Evolutionary conservation across 1,139 yeast genomes (phyloP), one percentile per base, ranked within the genome.

Genomic region (Maudiozyma humilis): DNA sequence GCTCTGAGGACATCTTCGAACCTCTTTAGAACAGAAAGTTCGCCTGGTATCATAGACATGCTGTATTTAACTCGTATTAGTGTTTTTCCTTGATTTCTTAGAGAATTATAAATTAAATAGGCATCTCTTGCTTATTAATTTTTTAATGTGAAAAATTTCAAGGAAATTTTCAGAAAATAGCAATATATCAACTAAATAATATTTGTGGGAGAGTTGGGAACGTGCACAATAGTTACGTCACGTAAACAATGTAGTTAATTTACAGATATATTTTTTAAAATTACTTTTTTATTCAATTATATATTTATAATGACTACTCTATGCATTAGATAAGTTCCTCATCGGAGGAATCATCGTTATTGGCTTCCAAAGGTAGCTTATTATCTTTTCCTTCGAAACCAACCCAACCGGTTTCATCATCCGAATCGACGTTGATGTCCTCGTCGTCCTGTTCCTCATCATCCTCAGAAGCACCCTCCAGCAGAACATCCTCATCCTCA

Each of bases 401-500:
- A 23, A 48, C 47, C 64, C 63, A 59, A n/a, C 55, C 62, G 38
- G 53, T 57, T 39, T 57, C 62, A 38, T 57, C 63, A 18, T 53
- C 60, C 15, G 50, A 50, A 3, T 45, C 55, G 2, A 47, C 47
- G 35, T 48, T 50, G 31, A 51, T 51, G 8, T 47, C 54, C 13
- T 47, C 55, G 20, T 55, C 60, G 4, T 56, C 60, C 2, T 51
- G 47, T 2, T 50, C 54, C 7, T 43, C 48, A 8, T 13, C 23
- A 13, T 46, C 44, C 18, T 43, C 45, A 8, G 29, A 20, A n/a
- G 13, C 18, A 17, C 17, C 25, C 5, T 8, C 27, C 8, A 15
- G 8, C 14, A 14, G 14, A 3, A 51, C 68, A n/a, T 64, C 71
- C 4, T 60, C 65, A 14, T 45, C 50, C 7, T 45, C 56, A 3